These are phyloP conservation scores for Protostelium mycophagum DNA, from an alignment of 78 protist genomes.

Conservation along the genomic window DNA sequence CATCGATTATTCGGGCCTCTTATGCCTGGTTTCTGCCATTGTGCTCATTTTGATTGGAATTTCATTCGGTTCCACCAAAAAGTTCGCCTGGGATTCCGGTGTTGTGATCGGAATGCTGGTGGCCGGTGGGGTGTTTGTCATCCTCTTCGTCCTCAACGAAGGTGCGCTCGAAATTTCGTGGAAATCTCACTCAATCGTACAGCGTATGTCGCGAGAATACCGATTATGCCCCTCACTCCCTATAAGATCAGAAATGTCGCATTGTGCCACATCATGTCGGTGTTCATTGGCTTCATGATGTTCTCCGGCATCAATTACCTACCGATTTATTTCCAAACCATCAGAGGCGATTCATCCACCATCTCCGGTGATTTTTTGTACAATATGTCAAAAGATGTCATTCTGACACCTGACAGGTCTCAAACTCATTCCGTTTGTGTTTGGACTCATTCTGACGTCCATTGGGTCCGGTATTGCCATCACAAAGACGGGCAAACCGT, in stretches of 20 bases:
- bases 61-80: slow-evolving; percentile 40
- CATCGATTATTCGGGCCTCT: slow-evolving; percentile 38
- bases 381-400: not conserved
- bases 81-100: slow-evolving; percentile 39
- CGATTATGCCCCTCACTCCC: slow-evolving; percentile 53
- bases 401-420: not conserved
- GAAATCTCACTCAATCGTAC: not conserved
- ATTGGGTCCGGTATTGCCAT: not conserved
- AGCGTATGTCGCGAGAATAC: slow-evolving; percentile 8
- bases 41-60: slow-evolving; percentile 31
- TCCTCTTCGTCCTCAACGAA: slow-evolving; percentile 26
- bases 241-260: slow-evolving; percentile 49
- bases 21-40: slow-evolving; percentile 18
- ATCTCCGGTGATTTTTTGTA: slow-evolving; percentile 11
- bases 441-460: not conserved
- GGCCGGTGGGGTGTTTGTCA: slow-evolving; percentile 10
- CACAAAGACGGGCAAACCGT: not conserved
- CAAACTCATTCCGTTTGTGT: not conserved
- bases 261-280: slow-evolving; percentile 12
- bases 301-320: slow-evolving; percentile 54
- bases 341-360: slow-evolving; percentile 31
- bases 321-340: slow-evolving; percentile 54
- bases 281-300: slow-evolving; percentile 49
- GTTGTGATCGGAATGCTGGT: slow-evolving; percentile 30
- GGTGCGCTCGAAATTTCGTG: not conserved